These are phyloP conservation scores for Xylaria longipes DNA, from an alignment of 495 filamentous ascomycete species.

Conservation along the genomic window DNA sequence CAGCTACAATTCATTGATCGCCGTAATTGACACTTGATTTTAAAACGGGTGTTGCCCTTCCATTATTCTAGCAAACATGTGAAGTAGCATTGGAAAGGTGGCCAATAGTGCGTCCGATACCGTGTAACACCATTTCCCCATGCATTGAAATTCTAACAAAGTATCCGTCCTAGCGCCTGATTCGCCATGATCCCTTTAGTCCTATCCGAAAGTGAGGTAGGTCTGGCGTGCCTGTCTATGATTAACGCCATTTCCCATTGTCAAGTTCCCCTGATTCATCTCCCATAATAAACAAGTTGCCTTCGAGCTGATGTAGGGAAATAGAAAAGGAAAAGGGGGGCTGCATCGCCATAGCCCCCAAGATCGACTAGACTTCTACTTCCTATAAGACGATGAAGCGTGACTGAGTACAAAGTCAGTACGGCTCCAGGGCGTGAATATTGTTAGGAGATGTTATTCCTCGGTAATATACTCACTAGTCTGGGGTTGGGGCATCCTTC, in stretches of 20 bases:
- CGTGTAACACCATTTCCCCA: slow-evolving; percentile 10
- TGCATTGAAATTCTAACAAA: neutral
- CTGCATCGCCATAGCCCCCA: neutral
- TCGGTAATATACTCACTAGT: slow-evolving; percentile 13
- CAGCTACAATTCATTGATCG: neutral
- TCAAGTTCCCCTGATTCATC: neutral
- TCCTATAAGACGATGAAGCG: too few species aligned
- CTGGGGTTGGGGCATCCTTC: neutral
- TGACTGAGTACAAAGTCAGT: slow-evolving; percentile 1
- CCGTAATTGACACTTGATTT: neutral
- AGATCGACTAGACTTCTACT: neutral
- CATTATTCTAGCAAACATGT: neutral
- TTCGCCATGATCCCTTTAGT: neutral
- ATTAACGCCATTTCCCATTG: slow-evolving; percentile 6
- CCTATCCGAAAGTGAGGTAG: neutral
- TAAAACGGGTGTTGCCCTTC: neutral
- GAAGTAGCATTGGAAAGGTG: neutral
- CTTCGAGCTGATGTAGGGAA: neutral
- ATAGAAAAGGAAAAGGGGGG: neutral
- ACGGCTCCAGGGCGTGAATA: neutral
- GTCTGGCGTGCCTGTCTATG: neutral
- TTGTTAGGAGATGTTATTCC: neutral
- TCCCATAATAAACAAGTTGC: neutral
- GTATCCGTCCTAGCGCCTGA: neutral
- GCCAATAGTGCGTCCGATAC: neutral